Evolutionary conservation across 2,329 filamentous ascomycete species (phyloP).

Genomic region (Arthrobotrys iridis): DNA sequence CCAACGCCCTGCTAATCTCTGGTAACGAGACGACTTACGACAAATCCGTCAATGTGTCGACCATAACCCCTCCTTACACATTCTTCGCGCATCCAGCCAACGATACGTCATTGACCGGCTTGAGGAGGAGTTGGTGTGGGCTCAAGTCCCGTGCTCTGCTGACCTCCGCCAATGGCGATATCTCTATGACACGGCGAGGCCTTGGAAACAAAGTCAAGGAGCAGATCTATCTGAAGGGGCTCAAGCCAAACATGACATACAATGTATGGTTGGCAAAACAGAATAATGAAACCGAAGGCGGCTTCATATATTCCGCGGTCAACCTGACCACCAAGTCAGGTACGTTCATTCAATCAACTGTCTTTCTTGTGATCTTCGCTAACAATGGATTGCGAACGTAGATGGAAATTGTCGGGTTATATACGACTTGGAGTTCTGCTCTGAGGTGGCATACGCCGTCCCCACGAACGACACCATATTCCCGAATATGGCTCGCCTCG

Average conservation of each 20-base stretch:
- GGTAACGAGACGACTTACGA: conserved; percentile 71
- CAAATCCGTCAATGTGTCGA: conserved; percentile 63
- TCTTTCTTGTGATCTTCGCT: conserved; percentile 6
- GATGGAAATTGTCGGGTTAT: conserved; percentile 86
- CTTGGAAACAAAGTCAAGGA: conserved; percentile 77
- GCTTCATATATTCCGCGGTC: conserved; percentile 76
- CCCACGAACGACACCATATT: conserved; percentile 77
- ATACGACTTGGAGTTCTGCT: conserved; percentile 87
- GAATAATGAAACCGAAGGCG: conserved; percentile 71
- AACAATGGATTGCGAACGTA: conserved; percentile 57
- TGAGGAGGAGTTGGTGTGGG: conserved; percentile 85
- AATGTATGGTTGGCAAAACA: conserved; percentile 59
- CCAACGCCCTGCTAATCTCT: conserved; percentile 80
- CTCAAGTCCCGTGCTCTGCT: conserved; percentile 74
- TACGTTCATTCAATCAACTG: conserved; percentile 62
- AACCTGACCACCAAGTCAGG: conserved; percentile 81
- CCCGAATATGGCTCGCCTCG: conserved; percentile 71
- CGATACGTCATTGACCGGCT: conserved; percentile 72
- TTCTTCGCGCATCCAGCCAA: conserved; percentile 77
- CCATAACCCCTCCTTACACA: conserved; percentile 71
- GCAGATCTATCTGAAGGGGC: conserved; percentile 82
- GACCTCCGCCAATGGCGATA: conserved; percentile 68
- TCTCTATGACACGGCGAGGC: conserved; percentile 75
- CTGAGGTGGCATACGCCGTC: conserved; percentile 88
- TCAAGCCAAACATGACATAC: conserved; percentile 61